phyloP scores from a whole-genome alignment of 371 early-diverging fungal species.

The Zychaea mexicana region DNA sequence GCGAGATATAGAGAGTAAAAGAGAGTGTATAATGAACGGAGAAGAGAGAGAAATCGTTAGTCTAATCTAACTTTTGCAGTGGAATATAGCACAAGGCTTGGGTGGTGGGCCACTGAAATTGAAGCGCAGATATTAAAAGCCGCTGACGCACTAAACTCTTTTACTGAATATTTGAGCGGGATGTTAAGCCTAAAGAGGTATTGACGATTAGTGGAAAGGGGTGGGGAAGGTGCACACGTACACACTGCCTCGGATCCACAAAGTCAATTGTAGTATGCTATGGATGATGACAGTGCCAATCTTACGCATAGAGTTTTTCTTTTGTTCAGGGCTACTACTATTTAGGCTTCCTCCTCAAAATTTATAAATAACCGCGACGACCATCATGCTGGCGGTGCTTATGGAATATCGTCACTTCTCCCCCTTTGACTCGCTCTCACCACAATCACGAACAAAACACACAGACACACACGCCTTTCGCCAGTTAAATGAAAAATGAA shows the following conservation, averaged over 20 bases:
- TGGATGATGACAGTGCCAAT: too few relatives aligned
- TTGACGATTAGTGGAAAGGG: background rate
- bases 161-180: background rate
- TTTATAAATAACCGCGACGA: too few relatives aligned
- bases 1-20: background rate
- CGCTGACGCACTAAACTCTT: background rate
- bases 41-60: constrained; percentile 6
- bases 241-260: background rate
- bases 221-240: background rate
- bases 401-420: too few relatives aligned
- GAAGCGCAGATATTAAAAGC: constrained; percentile 1
- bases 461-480: too few relatives aligned
- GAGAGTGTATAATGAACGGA: constrained; percentile 7
- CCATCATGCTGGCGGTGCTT: too few relatives aligned
- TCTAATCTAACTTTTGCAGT: background rate
- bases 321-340: too few relatives aligned
- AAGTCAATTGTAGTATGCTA: background rate
- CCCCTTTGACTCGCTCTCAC: too few relatives aligned
- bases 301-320: too few relatives aligned
- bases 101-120: background rate
- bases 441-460: too few relatives aligned
- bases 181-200: constrained; percentile 5
- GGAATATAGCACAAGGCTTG: constrained; percentile 1
- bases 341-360: too few relatives aligned
- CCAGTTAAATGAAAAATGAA: background rate